These are phyloP conservation scores for Alloteropsis semialata DNA, from an alignment of 176 grass and related monocot genomes.

Conservation along the genomic window DNA sequence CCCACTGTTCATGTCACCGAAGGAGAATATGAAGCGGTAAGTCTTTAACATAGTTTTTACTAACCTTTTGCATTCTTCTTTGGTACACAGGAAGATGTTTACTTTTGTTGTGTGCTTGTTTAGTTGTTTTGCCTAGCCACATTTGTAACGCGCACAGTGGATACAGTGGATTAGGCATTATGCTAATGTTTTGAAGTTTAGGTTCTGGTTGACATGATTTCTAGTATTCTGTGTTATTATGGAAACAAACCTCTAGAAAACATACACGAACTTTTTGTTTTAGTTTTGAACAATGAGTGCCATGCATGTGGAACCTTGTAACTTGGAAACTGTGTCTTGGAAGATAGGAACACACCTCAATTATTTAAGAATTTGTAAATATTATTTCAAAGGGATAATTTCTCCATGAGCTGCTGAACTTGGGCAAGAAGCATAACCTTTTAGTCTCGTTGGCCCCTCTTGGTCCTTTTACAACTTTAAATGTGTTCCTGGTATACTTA, in stretches of 20 bases:
- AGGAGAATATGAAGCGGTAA: background rate
- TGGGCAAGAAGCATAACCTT: too few relatives aligned
- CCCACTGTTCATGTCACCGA: background rate
- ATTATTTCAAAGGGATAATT: too few relatives aligned
- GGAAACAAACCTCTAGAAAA: background rate
- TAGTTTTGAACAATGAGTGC: too few relatives aligned
- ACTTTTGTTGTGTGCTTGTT: background rate
- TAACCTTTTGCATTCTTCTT: background rate
- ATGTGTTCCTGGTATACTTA: too few relatives aligned
- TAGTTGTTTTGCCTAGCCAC: background rate
- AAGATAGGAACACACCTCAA: too few relatives aligned
- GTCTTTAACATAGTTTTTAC: too few relatives aligned
- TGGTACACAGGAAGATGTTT: background rate
- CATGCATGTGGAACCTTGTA: background rate
- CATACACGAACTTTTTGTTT: too few relatives aligned
- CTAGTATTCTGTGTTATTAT: background rate
- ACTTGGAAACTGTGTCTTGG: too few relatives aligned
- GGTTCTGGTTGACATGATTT: background rate
- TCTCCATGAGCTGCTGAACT: too few relatives aligned
- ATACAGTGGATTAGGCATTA: background rate
- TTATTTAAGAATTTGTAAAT: too few relatives aligned
- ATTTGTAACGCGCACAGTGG: background rate
- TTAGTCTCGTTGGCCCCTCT: too few relatives aligned
- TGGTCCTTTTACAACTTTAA: too few relatives aligned
- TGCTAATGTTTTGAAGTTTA: background rate